Percentiles rank a stretch among this genome's conserved stretches.
phyloP scores from a whole-genome alignment of 2,329 filamentous ascomycete genomes.

The Rutstroemia sp. region DNA sequence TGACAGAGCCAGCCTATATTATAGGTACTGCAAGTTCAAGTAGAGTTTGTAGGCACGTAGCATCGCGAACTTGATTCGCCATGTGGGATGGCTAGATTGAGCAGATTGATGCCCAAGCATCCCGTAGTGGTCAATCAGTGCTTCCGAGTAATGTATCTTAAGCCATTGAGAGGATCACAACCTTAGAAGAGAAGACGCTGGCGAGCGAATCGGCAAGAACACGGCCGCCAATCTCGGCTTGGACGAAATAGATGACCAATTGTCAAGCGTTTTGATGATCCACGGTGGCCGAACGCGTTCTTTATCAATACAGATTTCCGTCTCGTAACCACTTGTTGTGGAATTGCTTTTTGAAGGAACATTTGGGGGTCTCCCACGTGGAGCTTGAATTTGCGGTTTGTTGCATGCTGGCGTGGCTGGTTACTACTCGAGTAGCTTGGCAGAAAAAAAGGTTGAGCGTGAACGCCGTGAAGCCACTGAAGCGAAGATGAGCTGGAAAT shows the following conservation, averaged over 20 bases:
- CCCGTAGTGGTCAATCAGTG: not conserved
- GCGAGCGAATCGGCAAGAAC: not conserved
- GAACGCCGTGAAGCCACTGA: not conserved
- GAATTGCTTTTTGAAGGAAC: too few relatives aligned
- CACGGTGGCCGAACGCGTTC: too few relatives aligned
- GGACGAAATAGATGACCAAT: not conserved
- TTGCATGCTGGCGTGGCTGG: not conserved
- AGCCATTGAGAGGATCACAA: not conserved
- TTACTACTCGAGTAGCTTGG: not conserved
- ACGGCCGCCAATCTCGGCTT: not conserved
- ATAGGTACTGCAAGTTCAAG: not conserved
- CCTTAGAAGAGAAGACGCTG: not conserved
- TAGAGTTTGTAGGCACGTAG: not conserved
- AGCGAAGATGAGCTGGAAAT: not conserved
- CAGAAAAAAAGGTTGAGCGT: not conserved
- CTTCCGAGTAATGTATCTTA: conserved; percentile 1
- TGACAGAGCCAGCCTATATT: not conserved
- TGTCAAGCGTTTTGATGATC: not conserved
- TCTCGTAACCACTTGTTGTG: too few relatives aligned
- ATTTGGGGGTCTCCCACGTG: too few relatives aligned
- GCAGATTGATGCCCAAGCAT: conserved; percentile 3
- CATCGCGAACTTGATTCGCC: not conserved
- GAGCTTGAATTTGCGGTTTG: not conserved
- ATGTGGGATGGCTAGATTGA: not conserved
- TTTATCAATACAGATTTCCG: too few relatives aligned